Evolutionary conservation across 2,329 filamentous ascomycete genomes (phyloP).

Genomic region (Trichophyton simii): DNA sequence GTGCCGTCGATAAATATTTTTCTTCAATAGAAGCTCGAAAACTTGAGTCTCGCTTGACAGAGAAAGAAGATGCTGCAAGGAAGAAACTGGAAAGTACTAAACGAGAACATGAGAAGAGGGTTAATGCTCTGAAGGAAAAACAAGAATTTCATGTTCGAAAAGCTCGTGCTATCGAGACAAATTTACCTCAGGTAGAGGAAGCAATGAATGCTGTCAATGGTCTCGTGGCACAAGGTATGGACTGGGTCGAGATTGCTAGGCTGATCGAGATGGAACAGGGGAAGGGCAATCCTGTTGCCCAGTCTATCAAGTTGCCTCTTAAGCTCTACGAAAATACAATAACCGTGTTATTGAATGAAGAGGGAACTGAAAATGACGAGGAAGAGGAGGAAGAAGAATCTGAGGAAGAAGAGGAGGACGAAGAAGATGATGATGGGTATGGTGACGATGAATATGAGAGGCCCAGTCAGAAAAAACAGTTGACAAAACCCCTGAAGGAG

Average conservation of each 20-base stretch:
- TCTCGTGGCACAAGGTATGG: conserved; percentile 86
- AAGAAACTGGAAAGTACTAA: conserved; percentile 75
- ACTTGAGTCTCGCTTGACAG: conserved; percentile 67
- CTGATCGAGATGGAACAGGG: conserved; percentile 79
- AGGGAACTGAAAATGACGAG: conserved; percentile 50
- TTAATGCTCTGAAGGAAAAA: conserved; percentile 68
- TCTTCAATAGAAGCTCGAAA: conserved; percentile 92
- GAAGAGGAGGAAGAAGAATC: conserved; percentile 25
- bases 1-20: conserved; percentile 91
- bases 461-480: conserved; percentile 1
- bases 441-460: conserved; percentile 5
- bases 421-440: conserved; percentile 17
- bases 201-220: conserved; percentile 86
- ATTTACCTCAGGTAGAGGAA: conserved; percentile 81
- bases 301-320: conserved; percentile 72
- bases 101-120: conserved; percentile 69
- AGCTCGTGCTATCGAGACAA: conserved; percentile 79
- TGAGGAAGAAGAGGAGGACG: conserved; percentile 32
- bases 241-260: conserved; percentile 84
- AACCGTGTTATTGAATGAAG: conserved; percentile 65
- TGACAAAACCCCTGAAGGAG: conserved; percentile 12
- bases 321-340: conserved; percentile 84
- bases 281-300: conserved; percentile 69
- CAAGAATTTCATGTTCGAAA: conserved; percentile 78
- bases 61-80: conserved; percentile 69